Evolutionary conservation across 108 stramenopile genomes (phyloP), one percentile per base, ranked within the genome.

Genomic region (Tribonema minus): DNA sequence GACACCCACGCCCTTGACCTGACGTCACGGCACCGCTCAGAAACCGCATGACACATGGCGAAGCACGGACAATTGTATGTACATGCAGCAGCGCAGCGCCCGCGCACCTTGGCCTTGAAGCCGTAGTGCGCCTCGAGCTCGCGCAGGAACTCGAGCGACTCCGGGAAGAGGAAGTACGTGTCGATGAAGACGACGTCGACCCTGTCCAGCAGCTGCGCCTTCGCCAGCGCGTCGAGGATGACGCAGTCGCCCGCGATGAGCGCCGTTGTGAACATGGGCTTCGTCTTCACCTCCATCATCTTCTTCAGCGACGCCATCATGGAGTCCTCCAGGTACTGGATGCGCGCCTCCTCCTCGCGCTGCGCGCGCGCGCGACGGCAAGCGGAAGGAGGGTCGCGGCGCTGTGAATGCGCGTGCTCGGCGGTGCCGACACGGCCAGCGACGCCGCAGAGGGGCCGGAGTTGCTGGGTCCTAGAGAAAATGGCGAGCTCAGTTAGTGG

Each of bases 111-210:
- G 2, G 93, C 92, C 90, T 95, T 94, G 92, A 97, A 97, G 41
- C 89, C 90, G 80, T 97, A 97, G 74, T 86, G 73, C 2, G 86
- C 87, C 83, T 97, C 96, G 41, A 96, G 76, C 61, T 83, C 82
- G 27, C 54, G 40, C 35, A 83, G 37, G 75, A 83, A 83, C 23
- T 92, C 92, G 90, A 95, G 88, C 28, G 93, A 93, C 79, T 95
- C 94, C 34, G 93, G 93, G 89, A 97, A 97, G 36, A 97, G 89
- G 79, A 94, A 93, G 88, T 92, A 97, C 41, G 96, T 97, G 82
- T 97, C 96, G 65, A 97, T 69, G 68, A 83, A 83, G 26, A 77
- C 58, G 29, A 83, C 61, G 37, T 77, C 67, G 59, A 83, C 69
- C 75, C 75, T 86, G 83, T 84, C 76, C 38, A 86, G 39, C 4